phyloP scores from a whole-genome alignment of 2,329 filamentous ascomycete species.

The Verticillium tricorpus region DNA sequence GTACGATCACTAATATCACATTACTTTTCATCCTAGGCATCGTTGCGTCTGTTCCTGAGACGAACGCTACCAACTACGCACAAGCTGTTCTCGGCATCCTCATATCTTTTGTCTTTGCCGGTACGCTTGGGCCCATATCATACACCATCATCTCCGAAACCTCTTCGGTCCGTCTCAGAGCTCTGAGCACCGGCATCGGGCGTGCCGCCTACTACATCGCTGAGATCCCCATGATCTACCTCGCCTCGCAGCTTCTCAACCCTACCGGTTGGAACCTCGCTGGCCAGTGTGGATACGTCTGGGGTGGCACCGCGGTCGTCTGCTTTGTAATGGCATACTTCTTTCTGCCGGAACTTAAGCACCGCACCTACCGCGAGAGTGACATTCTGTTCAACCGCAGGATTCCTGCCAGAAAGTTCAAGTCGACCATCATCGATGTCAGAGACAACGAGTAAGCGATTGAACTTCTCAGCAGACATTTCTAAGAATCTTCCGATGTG shows the following conservation, averaged over 20 bases:
- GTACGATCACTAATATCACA: constrained; percentile 44
- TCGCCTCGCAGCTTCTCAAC: constrained; percentile 58
- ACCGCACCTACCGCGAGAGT: constrained; percentile 55
- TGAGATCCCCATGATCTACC: constrained; percentile 64
- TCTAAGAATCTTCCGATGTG: too few relatives aligned
- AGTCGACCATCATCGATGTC: too few relatives aligned
- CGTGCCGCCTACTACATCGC: constrained; percentile 60
- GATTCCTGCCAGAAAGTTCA: too few relatives aligned
- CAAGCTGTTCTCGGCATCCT: constrained; percentile 61
- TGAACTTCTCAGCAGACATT: too few relatives aligned
- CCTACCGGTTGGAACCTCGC: constrained; percentile 36
- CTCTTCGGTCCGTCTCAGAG: constrained; percentile 58
- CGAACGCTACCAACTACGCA: constrained; percentile 40
- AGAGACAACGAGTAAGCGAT: too few relatives aligned
- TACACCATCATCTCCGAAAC: constrained; percentile 67
- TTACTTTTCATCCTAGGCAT: constrained; percentile 57
- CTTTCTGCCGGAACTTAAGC: constrained; percentile 52
- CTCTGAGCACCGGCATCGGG: constrained; percentile 62
- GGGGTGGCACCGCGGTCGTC: constrained; percentile 52
- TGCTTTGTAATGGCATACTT: constrained; percentile 47
- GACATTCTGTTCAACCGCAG: constrained; percentile 42
- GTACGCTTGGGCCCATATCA: constrained; percentile 58
- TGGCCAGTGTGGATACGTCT: constrained; percentile 55
- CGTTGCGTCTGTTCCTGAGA: constrained; percentile 43
- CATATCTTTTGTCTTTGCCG: constrained; percentile 59